Base-by-base conservation (phyloP, 345 rosid genomes). In the Microthlaspi erraticum region DNA sequence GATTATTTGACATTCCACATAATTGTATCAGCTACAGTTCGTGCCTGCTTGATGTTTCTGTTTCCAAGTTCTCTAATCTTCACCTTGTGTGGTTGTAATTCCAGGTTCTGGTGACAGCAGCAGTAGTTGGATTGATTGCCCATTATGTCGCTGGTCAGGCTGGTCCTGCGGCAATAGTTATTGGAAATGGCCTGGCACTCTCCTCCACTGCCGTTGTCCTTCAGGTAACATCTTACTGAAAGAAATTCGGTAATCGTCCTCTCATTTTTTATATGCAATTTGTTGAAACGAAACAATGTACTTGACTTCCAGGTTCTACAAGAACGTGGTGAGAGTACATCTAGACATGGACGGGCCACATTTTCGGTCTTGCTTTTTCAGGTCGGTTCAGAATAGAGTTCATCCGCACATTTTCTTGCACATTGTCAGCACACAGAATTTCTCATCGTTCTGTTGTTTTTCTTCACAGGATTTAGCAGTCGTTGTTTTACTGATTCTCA, bases 341-440 rank as follows among this genome's bases (percentile, higher is more conserved):
- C 97, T 5, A 91, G 97, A 41, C 98, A 93, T 88, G 98, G 98
- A 52, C 96, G 98, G 37, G 98, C 98, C 66, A 87, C 98, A 70
- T 90, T 93, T 79, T 93, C 96, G 32, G 98, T 90, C 78, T 78
- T 93, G 78, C 93, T 92, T 64, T 92, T 92, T 74, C 98, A 92
- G 98, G 98, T 91, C 45, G 61, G 59, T 77, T 71, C 63, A 43
- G 48, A 42, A 49, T 63, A 20, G 53, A 69, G 33, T 58, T 65
- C 23, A 8, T 66, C n/a, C n/a, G n/a, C n/a, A n/a, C n/a, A n/a
- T n/a, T n/a, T n/a, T n/a, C 18, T 7, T 57, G 54, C 45, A 52
- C n/a, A 7, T 23, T 23, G 3, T 23, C 26, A 2, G 26, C 68
- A n/a, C n/a, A n/a, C n/a, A n/a, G 50, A 11, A 44, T 9, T 58